Evolutionary conservation across 2,329 filamentous ascomycete genomes (phyloP).

Genomic region (Scortechinia acanthostroma): DNA sequence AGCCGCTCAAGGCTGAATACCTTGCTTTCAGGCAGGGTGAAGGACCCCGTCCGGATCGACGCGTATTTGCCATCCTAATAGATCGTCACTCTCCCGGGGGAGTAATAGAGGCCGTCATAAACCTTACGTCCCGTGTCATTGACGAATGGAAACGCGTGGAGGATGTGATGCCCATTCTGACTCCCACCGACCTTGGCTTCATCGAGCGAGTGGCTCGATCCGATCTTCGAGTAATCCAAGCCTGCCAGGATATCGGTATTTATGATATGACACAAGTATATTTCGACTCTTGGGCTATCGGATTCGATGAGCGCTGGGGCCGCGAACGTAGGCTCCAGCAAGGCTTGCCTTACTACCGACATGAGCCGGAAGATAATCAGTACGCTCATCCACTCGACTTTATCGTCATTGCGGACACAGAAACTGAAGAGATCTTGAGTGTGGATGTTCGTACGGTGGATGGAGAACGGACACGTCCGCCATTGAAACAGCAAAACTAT

Average conservation of each 20-base stretch:
- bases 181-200: conserved; percentile 20
- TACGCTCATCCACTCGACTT: conserved; percentile 37
- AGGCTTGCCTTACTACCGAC: conserved; percentile 20
- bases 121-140: conserved; percentile 28
- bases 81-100: conserved; percentile 20
- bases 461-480: conserved; percentile 20
- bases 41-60: conserved; percentile 37
- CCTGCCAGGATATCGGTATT: conserved; percentile 21
- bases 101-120: conserved; percentile 42
- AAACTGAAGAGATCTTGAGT: conserved; percentile 33
- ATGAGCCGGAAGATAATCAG: conserved; percentile 10
- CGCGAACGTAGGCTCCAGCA: conserved; percentile 20
- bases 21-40: conserved; percentile 46
- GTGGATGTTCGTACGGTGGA: conserved; percentile 31
- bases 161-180: conserved; percentile 35
- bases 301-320: conserved; percentile 22
- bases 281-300: conserved; percentile 23
- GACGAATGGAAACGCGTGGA: conserved; percentile 35
- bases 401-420: conserved; percentile 34
- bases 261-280: conserved; percentile 22
- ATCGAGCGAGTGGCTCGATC: conserved; percentile 19
- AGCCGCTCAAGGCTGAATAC: conserved; percentile 58
- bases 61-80: conserved; percentile 38
- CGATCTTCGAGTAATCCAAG: conserved; percentile 18
- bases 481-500: conserved; percentile 26